phyloP scores from a whole-genome alignment of 441 rosid genomes.

The Lepidium campestre region DNA sequence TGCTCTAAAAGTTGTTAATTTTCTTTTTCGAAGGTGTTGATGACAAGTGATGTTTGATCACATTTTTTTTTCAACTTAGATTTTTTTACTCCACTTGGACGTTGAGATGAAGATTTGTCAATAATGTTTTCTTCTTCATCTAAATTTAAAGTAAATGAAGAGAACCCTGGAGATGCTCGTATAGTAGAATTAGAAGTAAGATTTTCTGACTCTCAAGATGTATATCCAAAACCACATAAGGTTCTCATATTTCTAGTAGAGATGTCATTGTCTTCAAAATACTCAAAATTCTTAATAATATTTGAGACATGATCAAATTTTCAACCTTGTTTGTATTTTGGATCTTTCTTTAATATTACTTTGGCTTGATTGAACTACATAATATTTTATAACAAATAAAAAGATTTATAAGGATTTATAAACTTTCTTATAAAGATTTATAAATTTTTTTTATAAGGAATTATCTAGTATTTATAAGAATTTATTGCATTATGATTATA shows the following conservation, averaged over 20 bases:
- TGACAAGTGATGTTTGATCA: neutral
- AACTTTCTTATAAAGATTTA: no score
- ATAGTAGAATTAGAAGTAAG: neutral
- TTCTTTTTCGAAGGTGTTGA: neutral
- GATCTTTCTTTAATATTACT: neutral
- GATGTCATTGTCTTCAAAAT: neutral
- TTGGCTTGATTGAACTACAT: neutral
- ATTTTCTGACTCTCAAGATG: neutral
- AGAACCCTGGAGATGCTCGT: neutral
- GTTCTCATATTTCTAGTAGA: neutral
- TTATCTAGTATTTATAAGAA: no score
- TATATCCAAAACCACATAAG: neutral
- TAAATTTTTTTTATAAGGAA: no score
- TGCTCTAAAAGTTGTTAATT: neutral
- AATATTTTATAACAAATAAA: neutral
- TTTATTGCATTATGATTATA: no score
- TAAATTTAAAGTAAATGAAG: neutral
- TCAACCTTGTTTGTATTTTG: neutral
- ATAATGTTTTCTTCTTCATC: neutral
- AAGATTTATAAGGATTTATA: no score
- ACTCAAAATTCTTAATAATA: neutral
- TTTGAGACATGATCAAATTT: neutral
- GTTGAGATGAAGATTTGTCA: neutral
- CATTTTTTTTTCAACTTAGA: neutral
- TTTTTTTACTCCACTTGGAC: neutral